phyloP scores from a whole-genome alignment of 805 yeast genomes.

The Myxozyma nipponensis region DNA sequence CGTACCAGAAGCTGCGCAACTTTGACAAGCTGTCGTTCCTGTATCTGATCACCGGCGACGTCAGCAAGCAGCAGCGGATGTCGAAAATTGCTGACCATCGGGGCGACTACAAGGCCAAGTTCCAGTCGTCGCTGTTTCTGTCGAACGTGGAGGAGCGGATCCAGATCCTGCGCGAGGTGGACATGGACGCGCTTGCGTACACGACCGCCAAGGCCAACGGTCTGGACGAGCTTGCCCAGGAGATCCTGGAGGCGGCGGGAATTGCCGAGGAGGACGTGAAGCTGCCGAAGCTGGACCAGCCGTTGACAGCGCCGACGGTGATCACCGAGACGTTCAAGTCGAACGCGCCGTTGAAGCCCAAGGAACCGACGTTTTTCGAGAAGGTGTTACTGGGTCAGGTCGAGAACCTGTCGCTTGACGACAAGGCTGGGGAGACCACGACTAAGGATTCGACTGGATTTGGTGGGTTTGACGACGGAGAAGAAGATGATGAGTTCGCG shows the following conservation, averaged over 20 bases:
- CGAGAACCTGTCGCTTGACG: slow-evolving; percentile 58
- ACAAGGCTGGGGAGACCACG: slow-evolving; percentile 28
- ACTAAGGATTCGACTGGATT: slow-evolving; percentile 26
- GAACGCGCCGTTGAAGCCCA: slow-evolving; percentile 80
- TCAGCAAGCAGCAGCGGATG: slow-evolving; percentile 73
- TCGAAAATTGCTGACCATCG: slow-evolving; percentile 84
- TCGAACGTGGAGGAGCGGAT: slow-evolving; percentile 74
- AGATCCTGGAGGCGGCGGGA: slow-evolving; percentile 68
- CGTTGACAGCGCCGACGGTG: slow-evolving; percentile 48
- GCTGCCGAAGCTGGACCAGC: slow-evolving; percentile 48
- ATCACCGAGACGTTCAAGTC: slow-evolving; percentile 42
- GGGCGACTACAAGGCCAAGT: slow-evolving; percentile 70
- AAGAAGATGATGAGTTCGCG: slow-evolving; percentile 27
- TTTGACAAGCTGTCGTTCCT: slow-evolving; percentile 88
- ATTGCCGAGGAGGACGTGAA: slow-evolving; percentile 59
- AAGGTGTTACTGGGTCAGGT: slow-evolving; percentile 75
- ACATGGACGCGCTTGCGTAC: slow-evolving; percentile 84
- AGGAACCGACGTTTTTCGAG: slow-evolving; percentile 77
- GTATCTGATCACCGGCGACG: slow-evolving; percentile 80
- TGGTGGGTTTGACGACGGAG: slow-evolving; percentile 29
- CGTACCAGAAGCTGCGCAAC: slow-evolving; percentile 78
- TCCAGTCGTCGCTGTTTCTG: slow-evolving; percentile 77
- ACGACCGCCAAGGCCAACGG: slow-evolving; percentile 88
- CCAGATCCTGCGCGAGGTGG: slow-evolving; percentile 67
- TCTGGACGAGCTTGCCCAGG: slow-evolving; percentile 66